Evolutionary conservation across 495 filamentous ascomycete species (phyloP).

Genomic region (Penicillium roqueforti): DNA sequence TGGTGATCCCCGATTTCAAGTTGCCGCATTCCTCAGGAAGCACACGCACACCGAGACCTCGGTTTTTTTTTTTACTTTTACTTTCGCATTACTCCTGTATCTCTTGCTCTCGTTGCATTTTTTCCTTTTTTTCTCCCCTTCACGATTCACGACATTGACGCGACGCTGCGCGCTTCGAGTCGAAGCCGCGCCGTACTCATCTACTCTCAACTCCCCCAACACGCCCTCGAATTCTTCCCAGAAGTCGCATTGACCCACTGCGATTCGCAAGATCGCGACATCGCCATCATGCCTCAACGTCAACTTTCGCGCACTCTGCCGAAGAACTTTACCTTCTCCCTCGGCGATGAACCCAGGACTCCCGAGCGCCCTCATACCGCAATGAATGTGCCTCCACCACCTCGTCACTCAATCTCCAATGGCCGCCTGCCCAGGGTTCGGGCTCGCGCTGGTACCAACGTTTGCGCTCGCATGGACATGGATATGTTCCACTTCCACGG

Average conservation of each 20-base stretch:
- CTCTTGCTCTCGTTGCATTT: conserved; percentile 31
- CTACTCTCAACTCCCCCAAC: neutral
- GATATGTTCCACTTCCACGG: conserved; percentile 30
- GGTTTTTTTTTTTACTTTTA: conserved; percentile 21
- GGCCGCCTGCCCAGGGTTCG: conserved; percentile 43
- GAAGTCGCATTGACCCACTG: conserved; percentile 18
- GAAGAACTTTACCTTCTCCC: conserved; percentile 61
- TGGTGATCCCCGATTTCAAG: conserved; percentile 26
- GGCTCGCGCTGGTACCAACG: conserved; percentile 45
- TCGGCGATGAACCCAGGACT: conserved; percentile 53
- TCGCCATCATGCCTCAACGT: conserved; percentile 42
- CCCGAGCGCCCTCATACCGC: conserved; percentile 49
- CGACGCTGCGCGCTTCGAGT: conserved; percentile 25
- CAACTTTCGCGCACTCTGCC: conserved; percentile 62
- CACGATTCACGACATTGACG: conserved; percentile 40
- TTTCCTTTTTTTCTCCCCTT: conserved; percentile 12
- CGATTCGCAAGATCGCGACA: conserved; percentile 9
- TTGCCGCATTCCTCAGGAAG: conserved; percentile 28
- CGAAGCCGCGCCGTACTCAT: conserved; percentile 4
- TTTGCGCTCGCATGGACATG: conserved; percentile 35
- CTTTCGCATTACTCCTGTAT: conserved; percentile 16
- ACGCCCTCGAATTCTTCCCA: neutral
- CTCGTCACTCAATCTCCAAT: conserved; percentile 49
- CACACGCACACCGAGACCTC: conserved; percentile 8
- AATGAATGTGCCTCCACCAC: conserved; percentile 43